Base-by-base conservation (phyloP, 768 basidiomycete genomes). In the Tylopilus intermedius region DNA sequence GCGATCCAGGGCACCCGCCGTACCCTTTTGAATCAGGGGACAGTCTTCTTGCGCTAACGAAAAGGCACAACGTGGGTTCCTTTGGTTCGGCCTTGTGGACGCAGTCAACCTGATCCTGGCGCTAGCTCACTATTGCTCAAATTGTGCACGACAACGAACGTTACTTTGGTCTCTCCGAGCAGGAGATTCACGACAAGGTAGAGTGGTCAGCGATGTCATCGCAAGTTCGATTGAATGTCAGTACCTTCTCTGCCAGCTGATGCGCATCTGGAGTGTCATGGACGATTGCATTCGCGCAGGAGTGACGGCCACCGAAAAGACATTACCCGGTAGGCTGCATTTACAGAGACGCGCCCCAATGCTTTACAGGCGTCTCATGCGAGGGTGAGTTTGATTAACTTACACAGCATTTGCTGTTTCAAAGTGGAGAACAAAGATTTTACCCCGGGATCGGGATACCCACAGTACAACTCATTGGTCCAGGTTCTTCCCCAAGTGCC, bases 141-240 rank as follows among this genome's bases (percentile, higher is more conserved):
- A 86, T 93, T 46, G 91, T 95, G 1, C 89, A 90, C 66, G 88
- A 94, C 69, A 96, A 96, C 63, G 93, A 96, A 69, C 79, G 81
- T 60, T 82, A 76, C 55, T 93, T 90, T 61, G 87, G 90, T 14
- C 79, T 86, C 51, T 81, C 82, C 3, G 82, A 89, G 46, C 80
- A 81, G 21, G 84, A 90, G 8, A 87, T 93, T 53, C 79, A 84
- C 56, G 69, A 76, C 44, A 91, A 91, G 76, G 88, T 84, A 57
- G 38, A 52, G 21, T 13, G 5, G 45, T 26, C 42, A 47, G 53
- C 27, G n/a, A 30, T 22, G 49, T 32, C 33, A 22, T 15, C 26
- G 11, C 22, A 21, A 35, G 8, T 42, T 46, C 2, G 15, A 45
- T 26, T 9, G 11, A 24, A 49, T 38, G 18, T 42, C 22, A 10